Base-by-base conservation (phyloP, 768 basidiomycete species). In the Boletus bicolor region DNA sequence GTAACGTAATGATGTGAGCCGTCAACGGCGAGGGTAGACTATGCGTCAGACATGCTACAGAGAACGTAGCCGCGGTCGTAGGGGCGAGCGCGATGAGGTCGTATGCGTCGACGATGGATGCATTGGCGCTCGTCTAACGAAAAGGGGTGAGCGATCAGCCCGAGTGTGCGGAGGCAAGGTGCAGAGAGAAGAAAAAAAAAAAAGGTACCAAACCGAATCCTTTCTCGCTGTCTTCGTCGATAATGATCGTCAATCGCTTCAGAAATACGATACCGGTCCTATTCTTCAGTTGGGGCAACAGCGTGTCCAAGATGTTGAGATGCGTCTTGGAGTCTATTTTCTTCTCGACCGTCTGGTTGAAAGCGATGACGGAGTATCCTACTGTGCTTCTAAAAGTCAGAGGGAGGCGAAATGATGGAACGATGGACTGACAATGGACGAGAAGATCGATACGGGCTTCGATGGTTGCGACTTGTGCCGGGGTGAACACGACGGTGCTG, bases 211-310 rank as follows among this genome's bases (percentile, higher is more conserved):
- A 68, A 32, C 91, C 89, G 63, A 89, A 88, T 1, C 91, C 89
- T 68, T 91, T 92, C 68, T 93, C 89, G 64, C 91, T 92, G 41
- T 86, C 88, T 63, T 91, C 84, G 57, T 92, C 87, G 9, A 93
- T 77, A 11, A 89, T 75, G 48, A 94, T 85, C n/a, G 85, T 91
- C 53, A 95, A 67, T 47, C 91, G 76, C 68, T 89, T 91, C 49
- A 95, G 74, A 55, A 82, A 83, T 3, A 89, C 71, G 34, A 89
- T 71, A 0, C 86, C 85, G 1, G 75, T 67, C 42, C 89, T 77
- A 15, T 77, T 74, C 55, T 80, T 82, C 26, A 91, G 71, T 54
- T 80, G 81, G n/a, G 74, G 68, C n/a, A 91, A 69, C 10, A 93
- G 69, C 5, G 66, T 64, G 38, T 85, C 77, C 21, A 91, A 75